A percentile compares a stretch with the other conserved stretches of the same genome.
Evolutionary conservation across 2,329 filamentous ascomycete genomes (phyloP).

Genomic region (Cercospora sesami): DNA sequence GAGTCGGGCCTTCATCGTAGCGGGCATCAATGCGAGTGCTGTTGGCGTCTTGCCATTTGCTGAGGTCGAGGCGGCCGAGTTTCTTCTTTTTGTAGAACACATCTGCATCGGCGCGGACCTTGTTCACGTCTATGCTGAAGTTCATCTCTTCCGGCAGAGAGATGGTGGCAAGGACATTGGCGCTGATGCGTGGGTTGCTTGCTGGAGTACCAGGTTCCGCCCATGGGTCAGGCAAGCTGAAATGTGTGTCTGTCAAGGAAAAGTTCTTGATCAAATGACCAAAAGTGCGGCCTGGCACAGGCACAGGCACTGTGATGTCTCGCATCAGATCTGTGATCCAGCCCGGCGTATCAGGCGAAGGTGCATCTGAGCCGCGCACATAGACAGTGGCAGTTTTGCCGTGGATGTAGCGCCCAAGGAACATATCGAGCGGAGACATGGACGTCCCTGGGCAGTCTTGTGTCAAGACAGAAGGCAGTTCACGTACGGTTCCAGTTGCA

Average conservation of each 20-base stretch:
- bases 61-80: slow-evolving; percentile 76
- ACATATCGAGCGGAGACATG: slow-evolving; percentile 78
- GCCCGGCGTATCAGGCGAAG: slow-evolving; percentile 66
- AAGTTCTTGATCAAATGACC: slow-evolving; percentile 86
- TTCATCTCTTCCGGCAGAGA: slow-evolving; percentile 82
- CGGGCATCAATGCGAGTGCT: slow-evolving; percentile 66
- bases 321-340: slow-evolving; percentile 82
- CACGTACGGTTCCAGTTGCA: slow-evolving; percentile 69
- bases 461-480: slow-evolving; percentile 72
- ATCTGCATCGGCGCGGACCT: slow-evolving; percentile 73
- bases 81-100: slow-evolving; percentile 76
- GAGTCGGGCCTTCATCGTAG: slow-evolving; percentile 58
- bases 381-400: slow-evolving; percentile 78
- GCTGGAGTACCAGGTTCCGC: slow-evolving; percentile 73
- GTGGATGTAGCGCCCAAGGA: slow-evolving; percentile 78
- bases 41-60: slow-evolving; percentile 80
- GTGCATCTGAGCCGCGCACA: slow-evolving; percentile 71
- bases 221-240: slow-evolving; percentile 76
- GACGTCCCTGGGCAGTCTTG: slow-evolving; percentile 72
- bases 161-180: slow-evolving; percentile 76
- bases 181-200: slow-evolving; percentile 76
- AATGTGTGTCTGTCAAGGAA: slow-evolving; percentile 79
- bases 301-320: slow-evolving; percentile 78
- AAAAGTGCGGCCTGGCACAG: slow-evolving; percentile 78
- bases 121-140: slow-evolving; percentile 74